These are phyloP conservation scores for Conticribra weissflogii DNA, from an alignment of 108 stramenopile species.

Conservation along the genomic window DNA sequence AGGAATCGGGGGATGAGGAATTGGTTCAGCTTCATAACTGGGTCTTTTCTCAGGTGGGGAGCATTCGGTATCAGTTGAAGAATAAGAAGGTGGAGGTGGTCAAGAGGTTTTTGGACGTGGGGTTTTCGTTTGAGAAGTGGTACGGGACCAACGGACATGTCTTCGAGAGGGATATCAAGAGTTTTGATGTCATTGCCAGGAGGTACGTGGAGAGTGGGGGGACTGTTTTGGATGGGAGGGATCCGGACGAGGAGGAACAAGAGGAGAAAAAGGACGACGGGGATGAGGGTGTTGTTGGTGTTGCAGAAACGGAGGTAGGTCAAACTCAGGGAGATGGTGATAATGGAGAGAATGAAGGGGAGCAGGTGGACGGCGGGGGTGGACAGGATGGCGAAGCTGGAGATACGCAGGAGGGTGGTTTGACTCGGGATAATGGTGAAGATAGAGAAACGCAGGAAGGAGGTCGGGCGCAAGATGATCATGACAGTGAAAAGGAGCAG, in stretches of 20 bases:
- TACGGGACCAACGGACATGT: slow-evolving; percentile 39
- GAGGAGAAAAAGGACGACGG: background rate
- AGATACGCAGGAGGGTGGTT: background rate
- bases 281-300: background rate
- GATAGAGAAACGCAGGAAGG: background rate
- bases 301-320: too few species aligned
- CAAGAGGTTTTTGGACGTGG: slow-evolving; percentile 40
- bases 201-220: slow-evolving; percentile 45
- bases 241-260: background rate
- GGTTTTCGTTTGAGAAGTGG: slow-evolving; percentile 49
- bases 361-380: background rate
- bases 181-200: slow-evolving; percentile 35
- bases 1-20: slow-evolving; percentile 40
- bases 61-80: slow-evolving; percentile 39
- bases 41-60: slow-evolving; percentile 41
- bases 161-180: slow-evolving; percentile 38
- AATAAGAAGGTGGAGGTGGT: slow-evolving; percentile 32
- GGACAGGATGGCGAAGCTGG: background rate
- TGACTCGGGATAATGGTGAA: background rate
- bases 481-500: too few species aligned
- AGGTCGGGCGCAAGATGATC: too few species aligned
- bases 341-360: background rate
- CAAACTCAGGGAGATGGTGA: background rate
- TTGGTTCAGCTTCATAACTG: slow-evolving; percentile 41
- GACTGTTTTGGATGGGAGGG: background rate